phyloP scores from a whole-genome alignment of 2,329 filamentous ascomycete genomes.

The Dactylellina haptotyla region DNA sequence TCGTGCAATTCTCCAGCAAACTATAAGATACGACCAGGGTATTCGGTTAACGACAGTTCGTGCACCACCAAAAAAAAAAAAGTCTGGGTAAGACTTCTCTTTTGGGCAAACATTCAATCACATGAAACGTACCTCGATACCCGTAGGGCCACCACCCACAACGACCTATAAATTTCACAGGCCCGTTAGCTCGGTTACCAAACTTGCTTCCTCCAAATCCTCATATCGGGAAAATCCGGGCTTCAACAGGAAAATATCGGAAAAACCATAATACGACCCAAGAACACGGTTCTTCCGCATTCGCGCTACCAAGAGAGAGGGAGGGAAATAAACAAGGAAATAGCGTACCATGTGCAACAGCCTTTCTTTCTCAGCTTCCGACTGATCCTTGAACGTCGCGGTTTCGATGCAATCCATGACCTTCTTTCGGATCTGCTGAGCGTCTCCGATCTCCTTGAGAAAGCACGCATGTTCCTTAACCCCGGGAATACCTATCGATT shows the following conservation, averaged over 20 bases:
- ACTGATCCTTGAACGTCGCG: conserved; percentile 96
- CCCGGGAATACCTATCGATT: conserved; percentile 76
- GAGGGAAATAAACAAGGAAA: background rate
- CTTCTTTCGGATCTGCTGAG: conserved; percentile 94
- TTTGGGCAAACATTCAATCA: conserved; percentile 11
- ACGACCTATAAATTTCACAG: conserved; percentile 56
- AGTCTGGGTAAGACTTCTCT: conserved; percentile 6
- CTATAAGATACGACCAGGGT: conserved; percentile 63
- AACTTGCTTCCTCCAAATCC: background rate
- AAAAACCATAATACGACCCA: conserved; percentile 24
- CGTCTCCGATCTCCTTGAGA: conserved; percentile 96
- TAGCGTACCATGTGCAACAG: conserved; percentile 93
- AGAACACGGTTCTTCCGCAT: conserved; percentile 18
- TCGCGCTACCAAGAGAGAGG: background rate
- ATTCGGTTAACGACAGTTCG: conserved; percentile 47
- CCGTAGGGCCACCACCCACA: conserved; percentile 58
- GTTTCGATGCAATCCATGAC: conserved; percentile 99
- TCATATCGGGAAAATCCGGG: conserved; percentile 40
- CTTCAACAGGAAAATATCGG: conserved; percentile 1
- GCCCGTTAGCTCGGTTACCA: conserved; percentile 41
- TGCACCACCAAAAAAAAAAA: background rate
- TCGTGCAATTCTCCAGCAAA: conserved; percentile 98
- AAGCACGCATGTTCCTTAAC: conserved; percentile 96
- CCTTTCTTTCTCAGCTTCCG: conserved; percentile 85
- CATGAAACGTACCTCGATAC: conserved; percentile 52